A percentile compares a stretch with the other conserved stretches of the same genome.
phyloP scores from a whole-genome alignment of 2,329 filamentous ascomycete genomes.

The Dactylonectria estremocensis region DNA sequence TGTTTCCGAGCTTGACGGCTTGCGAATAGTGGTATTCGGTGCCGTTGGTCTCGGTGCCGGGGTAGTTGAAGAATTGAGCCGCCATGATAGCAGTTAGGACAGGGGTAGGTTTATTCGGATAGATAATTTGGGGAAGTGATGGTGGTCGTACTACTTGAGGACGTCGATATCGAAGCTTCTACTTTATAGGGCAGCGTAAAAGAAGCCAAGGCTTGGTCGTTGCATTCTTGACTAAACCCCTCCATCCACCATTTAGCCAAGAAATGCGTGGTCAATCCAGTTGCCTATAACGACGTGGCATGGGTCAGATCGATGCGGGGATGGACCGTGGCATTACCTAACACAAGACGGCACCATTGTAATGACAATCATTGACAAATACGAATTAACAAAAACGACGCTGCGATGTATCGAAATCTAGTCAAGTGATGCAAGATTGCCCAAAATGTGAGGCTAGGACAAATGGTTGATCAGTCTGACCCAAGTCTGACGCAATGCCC shows the following conservation, averaged over 20 bases:
- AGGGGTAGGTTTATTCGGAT: too few species aligned
- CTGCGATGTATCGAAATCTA: neutral
- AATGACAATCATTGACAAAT: neutral
- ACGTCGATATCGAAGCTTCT: neutral
- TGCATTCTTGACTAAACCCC: neutral
- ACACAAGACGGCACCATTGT: too few species aligned
- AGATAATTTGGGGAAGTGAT: neutral
- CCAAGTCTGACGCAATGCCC: neutral
- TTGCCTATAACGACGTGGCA: conserved; percentile 6
- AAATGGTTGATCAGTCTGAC: neutral
- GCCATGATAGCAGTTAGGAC: neutral
- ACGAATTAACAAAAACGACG: neutral
- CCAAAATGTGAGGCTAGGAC: neutral
- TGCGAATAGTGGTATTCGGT: conserved; percentile 32
- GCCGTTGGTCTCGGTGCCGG: conserved; percentile 25
- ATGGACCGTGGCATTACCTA: neutral
- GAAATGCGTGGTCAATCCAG: neutral
- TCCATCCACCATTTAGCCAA: neutral
- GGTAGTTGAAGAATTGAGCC: conserved; percentile 32
- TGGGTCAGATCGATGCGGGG: neutral
- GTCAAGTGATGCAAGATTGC: neutral
- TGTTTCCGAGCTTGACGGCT: conserved; percentile 29
- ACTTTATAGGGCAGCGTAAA: neutral
- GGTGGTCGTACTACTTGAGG: neutral
- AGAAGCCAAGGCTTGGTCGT: neutral